Evolutionary conservation across 257 asterid genomes (phyloP).

Genomic region (Oldenlandia corymbosa): DNA sequence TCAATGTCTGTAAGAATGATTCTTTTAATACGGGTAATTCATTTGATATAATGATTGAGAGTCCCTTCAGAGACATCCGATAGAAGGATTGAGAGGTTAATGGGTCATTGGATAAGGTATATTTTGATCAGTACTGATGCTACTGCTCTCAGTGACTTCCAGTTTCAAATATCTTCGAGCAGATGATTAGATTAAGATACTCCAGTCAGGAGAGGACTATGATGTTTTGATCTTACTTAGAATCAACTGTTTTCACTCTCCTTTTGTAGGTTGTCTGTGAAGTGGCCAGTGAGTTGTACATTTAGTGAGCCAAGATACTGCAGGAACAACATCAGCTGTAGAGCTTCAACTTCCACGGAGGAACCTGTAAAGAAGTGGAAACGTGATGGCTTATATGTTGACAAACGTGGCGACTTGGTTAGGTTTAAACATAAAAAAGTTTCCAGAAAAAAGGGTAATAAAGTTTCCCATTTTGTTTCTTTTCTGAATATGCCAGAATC

Average conservation of each 20-base stretch:
- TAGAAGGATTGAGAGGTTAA: no score
- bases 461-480: background rate
- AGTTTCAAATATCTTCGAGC: no score
- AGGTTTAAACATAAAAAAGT: conserved; percentile 69
- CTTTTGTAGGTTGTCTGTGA: conserved; percentile 39
- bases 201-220: background rate
- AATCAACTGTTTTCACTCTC: background rate
- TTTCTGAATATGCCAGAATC: background rate
- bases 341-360: conserved; percentile 33
- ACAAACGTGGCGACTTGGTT: conserved; percentile 54
- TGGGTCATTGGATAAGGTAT: background rate
- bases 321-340: conserved; percentile 36
- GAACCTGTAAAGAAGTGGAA: conserved; percentile 56
- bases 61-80: background rate
- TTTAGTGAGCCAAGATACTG: conserved; percentile 32
- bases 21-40: background rate
- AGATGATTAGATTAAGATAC: no score
- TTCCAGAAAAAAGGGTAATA: conserved; percentile 59
- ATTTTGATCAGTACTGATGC: no score
- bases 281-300: conserved; percentile 33
- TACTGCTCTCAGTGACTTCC: no score
- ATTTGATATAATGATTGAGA: background rate
- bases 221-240: background rate
- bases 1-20: background rate
- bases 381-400: conserved; percentile 57